These are phyloP conservation scores for Pyricularia sp. DNA, from an alignment of 2,329 filamentous ascomycete species.

Conservation along the genomic window DNA sequence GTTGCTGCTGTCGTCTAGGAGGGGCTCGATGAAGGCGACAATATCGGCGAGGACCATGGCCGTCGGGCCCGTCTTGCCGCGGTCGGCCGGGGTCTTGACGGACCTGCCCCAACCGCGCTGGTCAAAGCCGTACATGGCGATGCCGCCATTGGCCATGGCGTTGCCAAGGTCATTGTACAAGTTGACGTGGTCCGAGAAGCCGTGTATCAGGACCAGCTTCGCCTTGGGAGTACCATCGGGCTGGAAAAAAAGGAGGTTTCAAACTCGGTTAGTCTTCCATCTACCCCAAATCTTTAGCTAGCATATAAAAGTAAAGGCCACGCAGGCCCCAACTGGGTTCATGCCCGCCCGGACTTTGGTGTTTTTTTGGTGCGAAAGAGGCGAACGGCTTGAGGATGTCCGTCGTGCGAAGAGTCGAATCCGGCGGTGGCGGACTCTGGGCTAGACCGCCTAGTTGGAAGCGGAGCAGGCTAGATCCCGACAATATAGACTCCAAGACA, in stretches of 20 bases:
- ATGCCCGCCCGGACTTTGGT: too few species aligned
- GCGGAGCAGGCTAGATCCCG: too few species aligned
- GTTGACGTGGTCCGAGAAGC: slow-evolving; percentile 80
- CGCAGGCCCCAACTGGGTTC: too few species aligned
- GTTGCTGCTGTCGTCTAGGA: slow-evolving; percentile 29
- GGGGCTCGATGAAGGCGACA: slow-evolving; percentile 58
- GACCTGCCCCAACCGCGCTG: slow-evolving; percentile 84
- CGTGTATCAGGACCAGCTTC: slow-evolving; percentile 75
- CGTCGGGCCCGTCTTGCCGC: slow-evolving; percentile 68
- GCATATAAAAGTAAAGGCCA: neutral
- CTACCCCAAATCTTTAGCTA: neutral
- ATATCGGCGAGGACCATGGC: slow-evolving; percentile 66
- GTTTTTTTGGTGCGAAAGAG: too few species aligned
- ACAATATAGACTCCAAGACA: too few species aligned
- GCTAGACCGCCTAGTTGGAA: too few species aligned
- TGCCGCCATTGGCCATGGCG: slow-evolving; percentile 57
- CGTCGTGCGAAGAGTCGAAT: too few species aligned
- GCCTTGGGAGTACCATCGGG: slow-evolving; percentile 51
- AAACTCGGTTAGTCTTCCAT: neutral
- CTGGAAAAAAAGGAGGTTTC: slow-evolving; percentile 23
- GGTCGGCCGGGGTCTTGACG: slow-evolving; percentile 49
- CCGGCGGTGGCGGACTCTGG: too few species aligned
- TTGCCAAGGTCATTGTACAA: slow-evolving; percentile 70
- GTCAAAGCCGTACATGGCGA: slow-evolving; percentile 65
- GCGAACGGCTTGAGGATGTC: too few species aligned